A percentile compares a stretch with the other conserved stretches of the same genome.
Conservation (phyloP, 1,139 yeast genomes). For the Protomyces inundatus region DNA sequence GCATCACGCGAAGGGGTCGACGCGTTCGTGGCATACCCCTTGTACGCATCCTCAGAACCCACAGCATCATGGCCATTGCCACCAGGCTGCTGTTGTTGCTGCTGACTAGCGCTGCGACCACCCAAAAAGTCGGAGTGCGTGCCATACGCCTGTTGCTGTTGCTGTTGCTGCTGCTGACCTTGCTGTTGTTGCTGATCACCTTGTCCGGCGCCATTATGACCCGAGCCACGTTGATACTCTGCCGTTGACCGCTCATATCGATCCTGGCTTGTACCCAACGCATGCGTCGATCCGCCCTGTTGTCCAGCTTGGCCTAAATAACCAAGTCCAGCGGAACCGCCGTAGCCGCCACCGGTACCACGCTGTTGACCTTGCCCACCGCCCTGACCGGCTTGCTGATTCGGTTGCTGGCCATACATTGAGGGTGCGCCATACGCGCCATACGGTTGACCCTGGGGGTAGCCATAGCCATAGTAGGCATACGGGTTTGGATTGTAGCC, state of each 20-base stretch:
- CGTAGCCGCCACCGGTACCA: slow-evolving; percentile 1
- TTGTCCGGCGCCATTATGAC: background rate
- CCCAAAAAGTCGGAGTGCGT: slow-evolving; percentile 12
- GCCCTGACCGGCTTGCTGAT: slow-evolving; percentile 1
- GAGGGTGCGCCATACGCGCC: slow-evolving; percentile 13
- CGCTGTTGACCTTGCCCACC: slow-evolving; percentile 1
- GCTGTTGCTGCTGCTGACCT: slow-evolving; percentile 9
- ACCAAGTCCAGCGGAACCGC: background rate
- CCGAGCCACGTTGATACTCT: slow-evolving; percentile 8
- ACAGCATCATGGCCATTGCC: background rate
- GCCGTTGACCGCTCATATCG: slow-evolving; percentile 23
- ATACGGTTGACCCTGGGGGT: slow-evolving; percentile 18
- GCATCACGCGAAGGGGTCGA: slow-evolving; percentile 11
- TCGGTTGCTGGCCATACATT: slow-evolving; percentile 15
- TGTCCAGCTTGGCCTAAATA: background rate
- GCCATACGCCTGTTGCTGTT: slow-evolving; percentile 4
- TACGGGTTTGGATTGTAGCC: slow-evolving; percentile 22
- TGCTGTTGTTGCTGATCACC: background rate
- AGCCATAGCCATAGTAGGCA: slow-evolving; percentile 24
- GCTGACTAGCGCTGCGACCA: slow-evolving; percentile 8
- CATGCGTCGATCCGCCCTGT: background rate
- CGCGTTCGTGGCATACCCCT: slow-evolving; percentile 16
- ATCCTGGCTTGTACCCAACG: slow-evolving; percentile 23
- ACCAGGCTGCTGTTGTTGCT: background rate
- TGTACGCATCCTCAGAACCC: slow-evolving; percentile 9